Evolutionary conservation across 1,139 yeast species (phyloP).

Genomic region (Hansenula lynferdii): DNA sequence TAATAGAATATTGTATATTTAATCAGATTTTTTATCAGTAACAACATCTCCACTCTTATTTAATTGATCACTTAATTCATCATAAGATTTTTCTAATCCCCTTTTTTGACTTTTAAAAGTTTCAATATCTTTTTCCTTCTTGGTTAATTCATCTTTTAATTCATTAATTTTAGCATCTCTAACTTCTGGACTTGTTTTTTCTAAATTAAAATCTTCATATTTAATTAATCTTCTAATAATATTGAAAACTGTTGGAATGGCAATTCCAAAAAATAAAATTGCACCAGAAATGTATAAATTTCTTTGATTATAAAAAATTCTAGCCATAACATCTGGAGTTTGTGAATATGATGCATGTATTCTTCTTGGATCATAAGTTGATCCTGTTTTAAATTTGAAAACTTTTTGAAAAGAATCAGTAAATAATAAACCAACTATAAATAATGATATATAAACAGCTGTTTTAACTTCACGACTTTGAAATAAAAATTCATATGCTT

Average conservation of each 20-base stretch:
- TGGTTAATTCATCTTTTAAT: constrained; percentile 32
- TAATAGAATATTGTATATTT: too few relatives aligned
- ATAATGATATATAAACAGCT: constrained; percentile 40
- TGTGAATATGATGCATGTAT: constrained; percentile 18
- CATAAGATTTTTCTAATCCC: constrained; percentile 50
- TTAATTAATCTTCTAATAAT: constrained; percentile 53
- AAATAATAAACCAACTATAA: constrained; percentile 50
- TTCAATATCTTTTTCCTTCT: constrained; percentile 43
- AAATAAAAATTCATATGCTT: constrained; percentile 30
- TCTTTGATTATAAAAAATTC: constrained; percentile 64
- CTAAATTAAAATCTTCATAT: constrained; percentile 40
- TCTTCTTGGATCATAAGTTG: constrained; percentile 17
- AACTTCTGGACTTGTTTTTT: constrained; percentile 17
- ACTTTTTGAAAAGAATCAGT: constrained; percentile 39
- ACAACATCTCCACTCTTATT: constrained; percentile 4
- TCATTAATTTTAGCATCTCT: constrained; percentile 37
- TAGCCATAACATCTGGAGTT: constrained; percentile 25
- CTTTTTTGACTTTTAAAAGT: constrained; percentile 49
- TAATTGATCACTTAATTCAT: constrained; percentile 32
- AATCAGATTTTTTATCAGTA: constrained; percentile 14
- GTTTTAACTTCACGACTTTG: constrained; percentile 43
- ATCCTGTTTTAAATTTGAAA: constrained; percentile 14
- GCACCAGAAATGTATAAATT: constrained; percentile 71
- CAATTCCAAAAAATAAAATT: constrained; percentile 53
- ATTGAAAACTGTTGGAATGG: constrained; percentile 53